A percentile compares a stretch with the other conserved stretches of the same genome.
These are phyloP conservation scores for Inonotus hispidus DNA, from an alignment of 1,284 basidiomycete species.

Conservation along the genomic window DNA sequence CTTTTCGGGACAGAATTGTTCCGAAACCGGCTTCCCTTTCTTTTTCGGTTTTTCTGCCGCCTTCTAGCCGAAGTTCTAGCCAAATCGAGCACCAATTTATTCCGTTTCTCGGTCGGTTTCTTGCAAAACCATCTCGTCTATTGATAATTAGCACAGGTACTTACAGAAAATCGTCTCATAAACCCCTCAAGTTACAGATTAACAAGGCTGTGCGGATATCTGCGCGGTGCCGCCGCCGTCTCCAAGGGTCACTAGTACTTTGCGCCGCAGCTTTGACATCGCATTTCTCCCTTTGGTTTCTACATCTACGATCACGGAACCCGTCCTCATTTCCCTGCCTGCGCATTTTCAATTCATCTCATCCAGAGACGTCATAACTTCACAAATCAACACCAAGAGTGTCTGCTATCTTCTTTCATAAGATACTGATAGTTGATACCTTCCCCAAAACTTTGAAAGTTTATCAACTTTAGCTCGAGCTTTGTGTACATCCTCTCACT, in stretches of 20 bases:
- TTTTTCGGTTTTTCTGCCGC: not conserved
- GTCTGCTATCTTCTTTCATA: not conserved
- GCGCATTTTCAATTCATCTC: not conserved
- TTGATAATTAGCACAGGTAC: no score
- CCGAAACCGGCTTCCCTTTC: not conserved
- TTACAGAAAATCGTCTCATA: no score
- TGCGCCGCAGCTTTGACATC: not conserved
- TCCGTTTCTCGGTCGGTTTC: no score
- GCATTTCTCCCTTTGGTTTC: not conserved
- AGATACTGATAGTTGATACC: no score
- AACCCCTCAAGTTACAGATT: not conserved
- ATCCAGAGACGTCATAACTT: not conserved
- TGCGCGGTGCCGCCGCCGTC: not conserved
- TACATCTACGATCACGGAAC: not conserved
- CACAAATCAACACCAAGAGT: not conserved
- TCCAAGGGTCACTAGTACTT: not conserved
- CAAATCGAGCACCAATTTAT: no score
- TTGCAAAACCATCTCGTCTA: no score
- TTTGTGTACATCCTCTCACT: no score
- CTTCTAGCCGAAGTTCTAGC: no score
- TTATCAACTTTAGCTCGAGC: no score
- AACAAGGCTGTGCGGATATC: not conserved
- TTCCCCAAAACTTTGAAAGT: not conserved
- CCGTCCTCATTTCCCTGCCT: not conserved
- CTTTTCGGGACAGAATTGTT: not conserved